These are phyloP conservation scores for Flaveria sonorensis DNA, from an alignment of 129 eudicot species.

Conservation along the genomic window DNA sequence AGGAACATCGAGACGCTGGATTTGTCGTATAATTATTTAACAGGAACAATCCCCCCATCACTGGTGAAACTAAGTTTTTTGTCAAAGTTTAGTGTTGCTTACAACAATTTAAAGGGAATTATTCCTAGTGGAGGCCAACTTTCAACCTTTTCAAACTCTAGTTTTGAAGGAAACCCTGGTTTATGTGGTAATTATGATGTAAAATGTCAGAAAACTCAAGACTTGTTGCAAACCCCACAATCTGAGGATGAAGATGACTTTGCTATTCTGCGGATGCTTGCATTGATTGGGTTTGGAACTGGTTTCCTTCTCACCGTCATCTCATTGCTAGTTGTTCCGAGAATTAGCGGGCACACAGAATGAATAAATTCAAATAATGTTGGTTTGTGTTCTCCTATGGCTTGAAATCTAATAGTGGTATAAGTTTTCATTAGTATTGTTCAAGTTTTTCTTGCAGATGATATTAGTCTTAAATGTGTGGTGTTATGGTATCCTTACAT, in stretches of 20 bases:
- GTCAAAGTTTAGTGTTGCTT: conserved; percentile 54
- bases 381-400: no score
- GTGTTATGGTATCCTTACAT: no score
- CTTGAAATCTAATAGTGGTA: no score
- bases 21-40: conserved; percentile 48
- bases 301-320: conserved; percentile 41
- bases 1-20: conserved; percentile 56
- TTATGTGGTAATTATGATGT: conserved; percentile 26
- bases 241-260: conserved; percentile 6
- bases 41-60: conserved; percentile 57
- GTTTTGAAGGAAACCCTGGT: conserved; percentile 57
- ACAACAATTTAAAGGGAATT: conserved; percentile 47
- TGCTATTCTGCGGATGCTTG: conserved; percentile 34
- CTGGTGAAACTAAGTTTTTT: conserved; percentile 47
- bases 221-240: neutral
- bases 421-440: no score
- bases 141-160: conserved; percentile 44
- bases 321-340: conserved; percentile 34
- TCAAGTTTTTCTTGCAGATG: no score
- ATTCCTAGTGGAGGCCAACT: conserved; percentile 57
- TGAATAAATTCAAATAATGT: no score
- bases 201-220: conserved; percentile 1
- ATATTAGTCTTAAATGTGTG: no score
- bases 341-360: neutral
- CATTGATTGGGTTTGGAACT: conserved; percentile 45